These are phyloP conservation scores for Ogataea salicorniae DNA, from an alignment of 805 yeast species.

Conservation along the genomic window DNA sequence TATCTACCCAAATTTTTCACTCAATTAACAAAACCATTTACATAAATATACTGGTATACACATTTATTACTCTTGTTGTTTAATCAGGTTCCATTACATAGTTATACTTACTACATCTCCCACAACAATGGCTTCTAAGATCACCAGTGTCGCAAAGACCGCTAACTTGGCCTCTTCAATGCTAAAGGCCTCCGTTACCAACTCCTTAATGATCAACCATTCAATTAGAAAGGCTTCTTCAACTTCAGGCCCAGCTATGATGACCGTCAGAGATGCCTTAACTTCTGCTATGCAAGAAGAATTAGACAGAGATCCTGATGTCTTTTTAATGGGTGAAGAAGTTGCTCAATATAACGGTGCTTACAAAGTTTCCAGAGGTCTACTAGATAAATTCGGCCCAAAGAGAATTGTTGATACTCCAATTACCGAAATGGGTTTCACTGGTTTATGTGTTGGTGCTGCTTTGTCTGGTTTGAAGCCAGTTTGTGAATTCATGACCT, in stretches of 20 bases:
- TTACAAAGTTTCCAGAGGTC: constrained; percentile 92
- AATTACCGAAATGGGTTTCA: constrained; percentile 98
- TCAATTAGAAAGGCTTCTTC: constrained; percentile 41
- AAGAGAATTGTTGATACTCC: constrained; percentile 94
- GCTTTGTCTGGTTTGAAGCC: constrained; percentile 97
- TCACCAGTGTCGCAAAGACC: constrained; percentile 37
- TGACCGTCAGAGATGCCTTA: constrained; percentile 96
- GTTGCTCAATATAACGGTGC: constrained; percentile 99
- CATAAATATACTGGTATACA: too few species aligned
- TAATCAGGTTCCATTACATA: too few species aligned
- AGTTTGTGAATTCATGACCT: constrained; percentile 97
- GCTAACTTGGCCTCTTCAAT: constrained; percentile 29
- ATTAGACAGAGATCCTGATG: constrained; percentile 90
- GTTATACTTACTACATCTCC: not conserved
- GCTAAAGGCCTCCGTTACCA: constrained; percentile 21
- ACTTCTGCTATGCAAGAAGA: constrained; percentile 96
- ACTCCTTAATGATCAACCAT: constrained; percentile 12
- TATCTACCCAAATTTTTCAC: too few species aligned
- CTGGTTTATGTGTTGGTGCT: constrained; percentile 92
- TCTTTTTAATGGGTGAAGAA: constrained; percentile 97
- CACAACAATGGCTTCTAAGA: constrained; percentile 3
- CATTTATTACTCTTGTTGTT: too few species aligned
- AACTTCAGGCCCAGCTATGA: constrained; percentile 47
- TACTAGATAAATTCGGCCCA: constrained; percentile 92
- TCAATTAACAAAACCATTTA: too few species aligned